Base-by-base conservation (phyloP, 768 basidiomycete species). In the Mycena pura region DNA sequence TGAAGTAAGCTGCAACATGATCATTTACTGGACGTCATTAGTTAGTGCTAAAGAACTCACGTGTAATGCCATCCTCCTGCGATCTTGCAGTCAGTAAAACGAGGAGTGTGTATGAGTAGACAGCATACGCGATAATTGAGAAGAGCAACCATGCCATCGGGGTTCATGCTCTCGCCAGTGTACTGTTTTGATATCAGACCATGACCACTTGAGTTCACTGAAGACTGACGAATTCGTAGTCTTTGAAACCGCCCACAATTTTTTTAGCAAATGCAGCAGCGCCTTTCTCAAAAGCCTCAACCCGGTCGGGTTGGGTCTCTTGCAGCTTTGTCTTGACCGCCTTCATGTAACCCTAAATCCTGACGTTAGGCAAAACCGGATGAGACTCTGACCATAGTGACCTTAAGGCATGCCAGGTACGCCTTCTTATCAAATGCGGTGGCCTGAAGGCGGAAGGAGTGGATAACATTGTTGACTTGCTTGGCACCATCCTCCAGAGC, bases 61-160 rank as follows among this genome's bases (percentile, higher is more conserved):
- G 92, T 29, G 93, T 95, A 63, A 85, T 64, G 66, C 92, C 92
- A 74, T 95, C 93, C 76, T 83, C 88, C 87, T 89, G 65, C 13
- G 68, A 41, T 62, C 25, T 44, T 29, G 6, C 6, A 7, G 6
- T 19, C 49, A 53, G 46, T n/a, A 5, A 44, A 29, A 27, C 1
- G 40, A 25, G 43, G 44, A 21, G n/a, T 15, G 45, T n/a, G 25
- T n/a, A 31, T 10, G 25, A 15, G 45, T 21, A 73, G n/a, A 57
- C 9, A 39, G 56, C 87, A 71, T 73, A 88, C 88, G 36, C 97
- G 87, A 80, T 95, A 99, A 82, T 99, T 96, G 71, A 99, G 86
- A 45, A 99, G 85, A 41, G 89, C 93, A 68, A 99, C 84, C 93
- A 96, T 91, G 57, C 96, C 96, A 5, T 97, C 92, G n/a, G 86